These are phyloP conservation scores for Phytophthora constricta DNA, from an alignment of 352 stramenopile species.

Conservation along the genomic window DNA sequence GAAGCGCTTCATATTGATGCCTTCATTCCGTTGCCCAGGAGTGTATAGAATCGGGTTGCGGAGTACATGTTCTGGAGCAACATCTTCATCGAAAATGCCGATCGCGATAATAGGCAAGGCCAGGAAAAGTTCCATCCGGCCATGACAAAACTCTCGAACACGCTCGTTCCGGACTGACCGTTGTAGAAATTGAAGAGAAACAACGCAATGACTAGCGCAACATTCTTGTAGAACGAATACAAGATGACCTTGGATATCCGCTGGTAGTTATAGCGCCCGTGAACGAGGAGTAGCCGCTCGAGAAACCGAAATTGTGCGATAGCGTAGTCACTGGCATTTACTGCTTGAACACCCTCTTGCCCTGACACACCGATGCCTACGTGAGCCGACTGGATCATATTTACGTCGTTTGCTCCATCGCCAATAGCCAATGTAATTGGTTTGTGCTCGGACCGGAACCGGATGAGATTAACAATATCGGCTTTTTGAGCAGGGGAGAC, in stretches of 20 bases:
- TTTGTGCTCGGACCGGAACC: constrained; percentile 46
- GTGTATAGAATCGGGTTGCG: constrained; percentile 65
- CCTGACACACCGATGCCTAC: constrained; percentile 94
- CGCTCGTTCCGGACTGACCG: constrained; percentile 79
- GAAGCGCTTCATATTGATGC: constrained; percentile 72
- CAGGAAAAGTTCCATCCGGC: constrained; percentile 83
- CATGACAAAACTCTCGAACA: constrained; percentile 89
- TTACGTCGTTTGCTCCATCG: constrained; percentile 95
- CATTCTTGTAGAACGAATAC: constrained; percentile 87
- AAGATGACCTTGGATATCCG: constrained; percentile 94
- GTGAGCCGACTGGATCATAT: constrained; percentile 95
- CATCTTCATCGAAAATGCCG: constrained; percentile 83
- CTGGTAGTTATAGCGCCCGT: constrained; percentile 98
- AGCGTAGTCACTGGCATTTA: constrained; percentile 93
- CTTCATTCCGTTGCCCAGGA: constrained; percentile 65
- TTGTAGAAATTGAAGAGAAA: constrained; percentile 88
- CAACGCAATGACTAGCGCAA: constrained; percentile 68
- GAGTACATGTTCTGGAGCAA: constrained; percentile 65
- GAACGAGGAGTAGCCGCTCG: constrained; percentile 94
- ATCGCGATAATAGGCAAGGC: constrained; percentile 92
- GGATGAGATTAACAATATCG: constrained; percentile 79
- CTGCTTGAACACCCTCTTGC: constrained; percentile 91
- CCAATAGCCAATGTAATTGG: constrained; percentile 92
- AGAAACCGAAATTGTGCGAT: constrained; percentile 95
- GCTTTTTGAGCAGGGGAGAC: constrained; percentile 87